phyloP scores from a whole-genome alignment of 495 filamentous ascomycete species.

The Pyrenula aspistea region DNA sequence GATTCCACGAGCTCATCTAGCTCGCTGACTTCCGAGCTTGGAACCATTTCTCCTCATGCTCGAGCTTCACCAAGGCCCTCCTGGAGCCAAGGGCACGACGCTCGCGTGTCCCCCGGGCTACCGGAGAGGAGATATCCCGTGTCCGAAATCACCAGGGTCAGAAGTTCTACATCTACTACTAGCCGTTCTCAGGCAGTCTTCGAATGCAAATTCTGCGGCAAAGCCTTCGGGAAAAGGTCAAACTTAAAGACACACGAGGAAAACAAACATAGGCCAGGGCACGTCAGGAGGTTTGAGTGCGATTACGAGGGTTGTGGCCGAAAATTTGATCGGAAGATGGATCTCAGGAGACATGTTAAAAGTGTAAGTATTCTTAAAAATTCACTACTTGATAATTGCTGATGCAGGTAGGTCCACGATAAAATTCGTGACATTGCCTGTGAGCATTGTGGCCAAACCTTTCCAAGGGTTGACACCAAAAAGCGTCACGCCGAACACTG shows the following conservation, averaged over 20 bases:
- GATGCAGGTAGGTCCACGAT: not conserved
- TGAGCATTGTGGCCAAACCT: not conserved
- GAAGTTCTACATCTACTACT: conserved; percentile 5
- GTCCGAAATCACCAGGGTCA: conserved; percentile 4
- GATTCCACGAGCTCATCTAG: not conserved
- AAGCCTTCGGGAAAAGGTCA: conserved; percentile 74
- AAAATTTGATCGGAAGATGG: conserved; percentile 54
- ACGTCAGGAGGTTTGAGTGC: not conserved
- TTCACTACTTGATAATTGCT: not conserved
- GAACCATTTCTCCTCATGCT: not conserved
- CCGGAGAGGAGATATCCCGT: conserved; percentile 3
- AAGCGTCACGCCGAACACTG: not conserved
- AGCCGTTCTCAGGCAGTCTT: conserved; percentile 47
- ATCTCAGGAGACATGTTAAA: conserved; percentile 69
- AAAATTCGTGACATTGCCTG: not conserved
- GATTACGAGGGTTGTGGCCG: conserved; percentile 47
- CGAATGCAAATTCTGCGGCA: conserved; percentile 64
- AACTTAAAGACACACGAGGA: conserved; percentile 92
- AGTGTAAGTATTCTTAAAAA: conserved; percentile 42
- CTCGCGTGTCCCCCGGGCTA: not conserved
- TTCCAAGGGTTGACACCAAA: not conserved
- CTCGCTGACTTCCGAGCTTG: not conserved
- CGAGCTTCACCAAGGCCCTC: not conserved
- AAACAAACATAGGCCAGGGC: conserved; percentile 52
- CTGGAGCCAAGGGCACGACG: not conserved